Evolutionary conservation across 2,329 filamentous ascomycete genomes (phyloP).

Genomic region (Penicillium sp.): DNA sequence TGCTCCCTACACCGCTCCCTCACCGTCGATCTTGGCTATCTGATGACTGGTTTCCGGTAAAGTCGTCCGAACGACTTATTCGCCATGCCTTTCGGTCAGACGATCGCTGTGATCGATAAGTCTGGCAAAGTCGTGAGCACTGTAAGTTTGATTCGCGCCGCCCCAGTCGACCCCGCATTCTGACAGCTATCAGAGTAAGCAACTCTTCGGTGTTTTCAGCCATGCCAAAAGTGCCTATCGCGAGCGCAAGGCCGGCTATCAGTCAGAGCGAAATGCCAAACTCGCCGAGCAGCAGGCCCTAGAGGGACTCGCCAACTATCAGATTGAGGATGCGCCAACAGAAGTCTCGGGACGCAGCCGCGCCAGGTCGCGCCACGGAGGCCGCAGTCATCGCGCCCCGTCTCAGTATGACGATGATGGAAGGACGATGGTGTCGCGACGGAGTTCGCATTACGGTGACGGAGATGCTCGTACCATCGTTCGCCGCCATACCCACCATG

Average conservation of each 20-base stretch:
- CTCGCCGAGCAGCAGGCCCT: constrained; percentile 61
- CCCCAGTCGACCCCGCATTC: constrained; percentile 26
- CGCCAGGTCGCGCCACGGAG: constrained; percentile 31
- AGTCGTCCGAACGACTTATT: constrained; percentile 14
- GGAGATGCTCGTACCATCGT: constrained; percentile 26
- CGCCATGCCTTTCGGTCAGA: constrained; percentile 57
- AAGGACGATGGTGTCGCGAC: constrained; percentile 25
- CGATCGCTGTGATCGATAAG: constrained; percentile 85
- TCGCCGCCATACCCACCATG: constrained; percentile 43
- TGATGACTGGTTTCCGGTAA: constrained; percentile 18
- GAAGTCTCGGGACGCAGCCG: constrained; percentile 45
- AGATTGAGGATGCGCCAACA: constrained; percentile 49
- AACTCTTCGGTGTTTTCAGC: constrained; percentile 86
- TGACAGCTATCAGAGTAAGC: constrained; percentile 69
- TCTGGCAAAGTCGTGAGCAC: constrained; percentile 90
- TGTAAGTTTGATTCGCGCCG: constrained; percentile 53
- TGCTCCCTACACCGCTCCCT: constrained; percentile 17
- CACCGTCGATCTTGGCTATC: constrained; percentile 11
- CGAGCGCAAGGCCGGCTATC: constrained; percentile 81
- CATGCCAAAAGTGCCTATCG: constrained; percentile 86
- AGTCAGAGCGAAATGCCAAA: constrained; percentile 65
- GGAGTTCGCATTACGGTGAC: constrained; percentile 22
- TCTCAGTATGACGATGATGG: constrained; percentile 35
- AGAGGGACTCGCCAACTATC: constrained; percentile 55
- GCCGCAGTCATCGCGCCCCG: constrained; percentile 28